phyloP scores from a whole-genome alignment of 1,139 yeast species.

The Diutina sp. region DNA sequence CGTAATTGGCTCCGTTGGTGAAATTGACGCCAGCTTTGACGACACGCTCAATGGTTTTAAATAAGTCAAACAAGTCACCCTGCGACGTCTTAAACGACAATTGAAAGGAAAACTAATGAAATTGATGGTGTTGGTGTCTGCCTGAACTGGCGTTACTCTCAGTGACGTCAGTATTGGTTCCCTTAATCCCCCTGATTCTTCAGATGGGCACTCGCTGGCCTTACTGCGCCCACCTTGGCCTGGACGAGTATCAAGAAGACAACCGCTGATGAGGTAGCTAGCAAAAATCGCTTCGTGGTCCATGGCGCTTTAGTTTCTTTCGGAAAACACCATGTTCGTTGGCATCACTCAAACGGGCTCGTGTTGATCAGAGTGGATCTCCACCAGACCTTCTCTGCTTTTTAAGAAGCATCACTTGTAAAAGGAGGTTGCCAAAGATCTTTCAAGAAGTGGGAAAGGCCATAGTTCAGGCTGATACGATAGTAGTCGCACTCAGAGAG shows the following conservation, averaged over 20 bases:
- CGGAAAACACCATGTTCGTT: slow-evolving; percentile 63
- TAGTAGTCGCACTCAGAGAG: slow-evolving; percentile 6
- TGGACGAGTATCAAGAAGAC: slow-evolving; percentile 57
- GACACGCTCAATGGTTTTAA: slow-evolving; percentile 76
- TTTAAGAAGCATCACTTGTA: slow-evolving; percentile 60
- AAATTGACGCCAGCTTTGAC: slow-evolving; percentile 61
- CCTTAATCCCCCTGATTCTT: slow-evolving; percentile 2
- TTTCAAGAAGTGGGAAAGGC: slow-evolving; percentile 41
- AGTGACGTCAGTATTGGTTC: slow-evolving; percentile 41
- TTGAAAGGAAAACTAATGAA: slow-evolving; percentile 65
- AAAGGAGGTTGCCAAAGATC: slow-evolving; percentile 77
- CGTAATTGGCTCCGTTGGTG: slow-evolving; percentile 56
- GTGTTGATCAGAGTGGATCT: slow-evolving; percentile 47
- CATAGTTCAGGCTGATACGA: slow-evolving; percentile 12
- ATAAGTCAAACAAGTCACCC: slow-evolving; percentile 74
- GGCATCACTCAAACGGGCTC: slow-evolving; percentile 80
- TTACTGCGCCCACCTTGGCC: slow-evolving; percentile 24
- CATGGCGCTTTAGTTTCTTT: slow-evolving; percentile 46
- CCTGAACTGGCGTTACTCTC: slow-evolving; percentile 52
- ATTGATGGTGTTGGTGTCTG: slow-evolving; percentile 51
- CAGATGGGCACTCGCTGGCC: background rate
- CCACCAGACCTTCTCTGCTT: slow-evolving; percentile 78
- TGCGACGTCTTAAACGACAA: slow-evolving; percentile 83
- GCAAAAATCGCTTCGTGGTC: slow-evolving; percentile 52
- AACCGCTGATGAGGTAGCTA: slow-evolving; percentile 59